Evolutionary conservation across 257 asterid genomes (phyloP).

Genomic region (Gynochthodes officinalis): DNA sequence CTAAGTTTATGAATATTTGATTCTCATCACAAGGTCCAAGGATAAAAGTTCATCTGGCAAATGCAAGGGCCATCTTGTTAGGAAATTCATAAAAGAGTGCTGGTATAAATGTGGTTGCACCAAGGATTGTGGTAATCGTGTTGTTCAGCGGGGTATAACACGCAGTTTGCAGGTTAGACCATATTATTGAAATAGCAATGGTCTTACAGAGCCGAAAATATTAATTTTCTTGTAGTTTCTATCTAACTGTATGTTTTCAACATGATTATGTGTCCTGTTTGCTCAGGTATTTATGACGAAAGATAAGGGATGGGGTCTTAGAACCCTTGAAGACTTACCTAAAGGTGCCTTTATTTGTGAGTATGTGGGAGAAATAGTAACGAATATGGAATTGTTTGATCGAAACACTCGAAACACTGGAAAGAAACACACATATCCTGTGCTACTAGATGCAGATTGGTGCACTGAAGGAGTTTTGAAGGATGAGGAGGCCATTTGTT

Average conservation of each 20-base stretch:
- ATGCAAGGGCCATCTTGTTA: slow-evolving; percentile 55
- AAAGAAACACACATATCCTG: slow-evolving; percentile 67
- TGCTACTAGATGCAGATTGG: slow-evolving; percentile 73
- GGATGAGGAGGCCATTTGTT: slow-evolving; percentile 75
- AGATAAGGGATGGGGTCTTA: slow-evolving; percentile 79
- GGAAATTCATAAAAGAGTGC: slow-evolving; percentile 73
- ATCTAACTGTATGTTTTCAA: background rate
- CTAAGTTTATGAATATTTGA: too few species aligned
- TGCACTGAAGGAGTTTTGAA: slow-evolving; percentile 50
- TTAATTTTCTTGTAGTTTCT: slow-evolving; percentile 12
- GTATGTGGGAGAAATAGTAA: slow-evolving; percentile 61
- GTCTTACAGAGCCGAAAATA: slow-evolving; percentile 8
- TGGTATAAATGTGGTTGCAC: slow-evolving; percentile 82
- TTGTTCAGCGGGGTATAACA: slow-evolving; percentile 66
- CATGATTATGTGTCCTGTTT: background rate
- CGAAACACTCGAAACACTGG: slow-evolving; percentile 53
- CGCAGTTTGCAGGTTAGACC: slow-evolving; percentile 56
- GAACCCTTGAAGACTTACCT: slow-evolving; percentile 70
- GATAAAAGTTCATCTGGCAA: slow-evolving; percentile 23
- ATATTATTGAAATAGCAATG: background rate
- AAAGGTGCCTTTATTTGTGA: too few species aligned
- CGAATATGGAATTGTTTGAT: slow-evolving; percentile 57
- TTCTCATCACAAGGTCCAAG: slow-evolving; percentile 65
- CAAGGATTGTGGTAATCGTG: slow-evolving; percentile 66
- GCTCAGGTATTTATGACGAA: slow-evolving; percentile 50